Conservation (phyloP, 352 stramenopile species). For the Phytophthora colocasiae region DNA sequence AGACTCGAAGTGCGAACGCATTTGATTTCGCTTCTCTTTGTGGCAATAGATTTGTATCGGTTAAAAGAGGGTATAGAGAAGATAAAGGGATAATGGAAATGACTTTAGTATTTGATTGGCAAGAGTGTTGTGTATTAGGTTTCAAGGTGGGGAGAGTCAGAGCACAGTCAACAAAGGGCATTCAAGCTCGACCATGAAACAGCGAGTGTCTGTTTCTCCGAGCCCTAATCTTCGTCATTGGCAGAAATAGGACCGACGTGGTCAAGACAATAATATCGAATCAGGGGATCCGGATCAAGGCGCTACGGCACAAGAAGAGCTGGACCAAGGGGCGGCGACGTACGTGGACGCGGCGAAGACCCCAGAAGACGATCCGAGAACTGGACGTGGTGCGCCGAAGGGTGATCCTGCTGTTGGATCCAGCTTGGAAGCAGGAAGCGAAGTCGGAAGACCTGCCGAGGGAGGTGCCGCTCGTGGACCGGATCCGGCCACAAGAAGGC, state of each 20-base stretch:
- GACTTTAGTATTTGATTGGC: neutral
- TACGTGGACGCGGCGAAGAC: no score
- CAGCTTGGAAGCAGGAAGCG: no score
- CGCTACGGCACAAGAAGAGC: no score
- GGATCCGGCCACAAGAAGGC: no score
- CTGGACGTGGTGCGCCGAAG: no score
- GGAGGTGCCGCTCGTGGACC: no score
- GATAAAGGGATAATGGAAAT: neutral
- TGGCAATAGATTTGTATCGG: neutral
- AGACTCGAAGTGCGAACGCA: constrained; percentile 7
- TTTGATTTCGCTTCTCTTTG: constrained; percentile 21
- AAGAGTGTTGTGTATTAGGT: neutral
- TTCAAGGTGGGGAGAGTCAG: constrained; percentile 18
- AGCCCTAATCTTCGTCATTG: constrained; percentile 11
- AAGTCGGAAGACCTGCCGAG: no score
- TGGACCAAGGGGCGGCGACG: no score
- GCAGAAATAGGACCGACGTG: constrained; percentile 23
- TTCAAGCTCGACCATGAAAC: constrained; percentile 16
- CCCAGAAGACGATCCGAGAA: no score
- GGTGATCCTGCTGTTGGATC: no score
- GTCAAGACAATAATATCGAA: neutral
- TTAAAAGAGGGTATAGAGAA: neutral
- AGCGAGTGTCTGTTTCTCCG: constrained; percentile 9
- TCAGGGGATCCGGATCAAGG: no score
- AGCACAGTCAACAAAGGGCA: constrained; percentile 10